A percentile compares a stretch with the other conserved stretches of the same genome.
phyloP scores from a whole-genome alignment of 495 filamentous ascomycete species.

The Ramalina peruviana region DNA sequence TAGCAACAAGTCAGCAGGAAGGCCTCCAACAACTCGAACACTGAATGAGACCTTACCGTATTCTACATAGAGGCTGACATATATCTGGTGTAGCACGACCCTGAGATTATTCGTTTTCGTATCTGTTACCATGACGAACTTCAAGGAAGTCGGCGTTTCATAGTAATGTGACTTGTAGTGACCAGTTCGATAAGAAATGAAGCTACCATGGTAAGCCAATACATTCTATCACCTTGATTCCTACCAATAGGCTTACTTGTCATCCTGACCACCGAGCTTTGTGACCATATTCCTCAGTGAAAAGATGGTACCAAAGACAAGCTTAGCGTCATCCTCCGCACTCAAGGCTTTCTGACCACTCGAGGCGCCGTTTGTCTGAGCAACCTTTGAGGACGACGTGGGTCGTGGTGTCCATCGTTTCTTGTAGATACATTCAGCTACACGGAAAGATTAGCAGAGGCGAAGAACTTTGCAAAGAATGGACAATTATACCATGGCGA shows the following conservation, averaged over 20 bases:
- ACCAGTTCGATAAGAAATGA: constrained; percentile 75
- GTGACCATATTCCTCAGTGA: constrained; percentile 92
- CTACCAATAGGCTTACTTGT: constrained; percentile 36
- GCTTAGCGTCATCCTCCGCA: constrained; percentile 79
- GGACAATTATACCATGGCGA: constrained; percentile 61
- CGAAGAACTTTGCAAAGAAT: neutral
- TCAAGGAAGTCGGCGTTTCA: constrained; percentile 88
- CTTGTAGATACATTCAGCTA: constrained; percentile 96
- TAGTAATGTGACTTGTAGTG: constrained; percentile 99
- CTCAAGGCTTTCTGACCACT: constrained; percentile 33
- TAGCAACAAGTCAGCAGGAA: constrained; percentile 20
- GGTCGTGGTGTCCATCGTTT: constrained; percentile 55
- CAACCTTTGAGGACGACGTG: constrained; percentile 26
- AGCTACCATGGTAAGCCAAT: constrained; percentile 36
- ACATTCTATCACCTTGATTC: neutral
- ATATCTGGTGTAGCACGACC: constrained; percentile 91
- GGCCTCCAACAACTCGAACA: neutral
- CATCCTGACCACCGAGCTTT: constrained; percentile 81
- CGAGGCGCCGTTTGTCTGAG: constrained; percentile 23
- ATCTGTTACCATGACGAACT: constrained; percentile 95
- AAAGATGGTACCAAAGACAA: constrained; percentile 94
- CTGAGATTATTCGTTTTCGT: constrained; percentile 78
- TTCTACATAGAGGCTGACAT: constrained; percentile 94
- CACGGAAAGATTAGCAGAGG: neutral
- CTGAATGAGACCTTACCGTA: constrained; percentile 48